A percentile compares a stretch with the other conserved stretches of the same genome.
Evolutionary conservation across 257 asterid genomes (phyloP).

Genomic region (Scutellaria baicalensis): DNA sequence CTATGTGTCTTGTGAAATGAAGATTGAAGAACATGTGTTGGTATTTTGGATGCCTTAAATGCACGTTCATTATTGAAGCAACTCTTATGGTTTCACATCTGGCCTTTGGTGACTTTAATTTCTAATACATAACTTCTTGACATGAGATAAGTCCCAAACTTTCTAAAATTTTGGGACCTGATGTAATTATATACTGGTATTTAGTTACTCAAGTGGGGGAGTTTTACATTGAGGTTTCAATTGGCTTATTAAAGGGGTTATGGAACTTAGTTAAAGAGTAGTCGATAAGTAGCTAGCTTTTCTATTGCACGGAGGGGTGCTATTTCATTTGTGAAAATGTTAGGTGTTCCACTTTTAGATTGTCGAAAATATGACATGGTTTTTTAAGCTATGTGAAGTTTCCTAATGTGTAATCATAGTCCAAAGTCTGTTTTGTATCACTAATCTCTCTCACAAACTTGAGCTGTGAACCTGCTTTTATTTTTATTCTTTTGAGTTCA

Average conservation of each 20-base stretch:
- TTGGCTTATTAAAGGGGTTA: conserved; percentile 2
- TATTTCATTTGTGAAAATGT: not conserved
- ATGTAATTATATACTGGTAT: not conserved
- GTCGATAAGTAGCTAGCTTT: not conserved
- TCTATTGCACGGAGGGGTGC: not conserved
- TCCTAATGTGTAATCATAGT: not conserved
- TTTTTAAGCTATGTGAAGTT: not conserved
- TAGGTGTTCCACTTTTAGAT: not conserved
- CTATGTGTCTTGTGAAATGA: not conserved
- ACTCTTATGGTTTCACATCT: not conserved
- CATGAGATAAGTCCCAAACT: not conserved
- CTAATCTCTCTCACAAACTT: not conserved
- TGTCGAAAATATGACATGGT: not conserved
- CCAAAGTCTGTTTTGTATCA: not conserved
- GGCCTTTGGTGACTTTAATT: not conserved
- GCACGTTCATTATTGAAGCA: not conserved
- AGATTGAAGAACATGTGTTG: not conserved
- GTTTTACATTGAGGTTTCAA: not conserved
- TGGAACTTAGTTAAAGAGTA: not conserved
- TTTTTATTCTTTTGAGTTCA: not conserved
- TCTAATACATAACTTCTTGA: not conserved
- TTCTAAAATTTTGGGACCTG: not conserved
- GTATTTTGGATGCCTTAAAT: not conserved
- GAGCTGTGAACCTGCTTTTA: not conserved
- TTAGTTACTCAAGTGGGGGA: not conserved